These are phyloP conservation scores for Dictyostelium citrinum DNA, from an alignment of 78 protist species.

Conservation along the genomic window DNA sequence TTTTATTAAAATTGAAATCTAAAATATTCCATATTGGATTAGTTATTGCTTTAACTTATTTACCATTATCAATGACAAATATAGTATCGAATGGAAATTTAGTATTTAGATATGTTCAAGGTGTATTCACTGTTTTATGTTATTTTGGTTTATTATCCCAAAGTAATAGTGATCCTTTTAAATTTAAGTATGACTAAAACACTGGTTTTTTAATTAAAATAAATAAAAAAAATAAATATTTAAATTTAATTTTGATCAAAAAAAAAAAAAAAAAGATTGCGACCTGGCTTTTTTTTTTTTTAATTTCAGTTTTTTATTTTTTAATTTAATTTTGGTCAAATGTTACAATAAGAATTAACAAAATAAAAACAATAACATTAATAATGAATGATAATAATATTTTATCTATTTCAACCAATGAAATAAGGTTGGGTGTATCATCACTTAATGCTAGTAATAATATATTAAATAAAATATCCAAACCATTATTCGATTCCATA, in stretches of 20 bases:
- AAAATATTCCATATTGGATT: background rate
- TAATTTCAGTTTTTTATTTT: too few species aligned
- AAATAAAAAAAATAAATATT: background rate
- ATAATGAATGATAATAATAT: background rate
- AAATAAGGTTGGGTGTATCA: background rate
- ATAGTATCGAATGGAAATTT: background rate
- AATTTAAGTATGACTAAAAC: background rate
- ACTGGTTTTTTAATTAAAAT: background rate
- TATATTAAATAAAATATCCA: background rate
- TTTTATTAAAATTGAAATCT: background rate
- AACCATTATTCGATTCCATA: background rate
- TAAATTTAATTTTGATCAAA: too few species aligned
- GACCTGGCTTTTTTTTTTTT: too few species aligned
- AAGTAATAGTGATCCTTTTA: background rate
- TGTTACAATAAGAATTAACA: too few species aligned
- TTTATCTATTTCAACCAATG: background rate
- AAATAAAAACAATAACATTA: too few species aligned
- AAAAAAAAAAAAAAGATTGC: too few species aligned
- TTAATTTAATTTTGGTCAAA: too few species aligned
- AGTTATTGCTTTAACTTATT: background rate
- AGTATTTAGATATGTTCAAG: slow-evolving; percentile 6
- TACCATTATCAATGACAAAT: background rate
- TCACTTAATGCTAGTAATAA: background rate
- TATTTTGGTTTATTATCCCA: background rate
- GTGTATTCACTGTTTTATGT: background rate